Evolutionary conservation across 352 stramenopile genomes (phyloP).

Genomic region (Globisporangium megalacanthum): DNA sequence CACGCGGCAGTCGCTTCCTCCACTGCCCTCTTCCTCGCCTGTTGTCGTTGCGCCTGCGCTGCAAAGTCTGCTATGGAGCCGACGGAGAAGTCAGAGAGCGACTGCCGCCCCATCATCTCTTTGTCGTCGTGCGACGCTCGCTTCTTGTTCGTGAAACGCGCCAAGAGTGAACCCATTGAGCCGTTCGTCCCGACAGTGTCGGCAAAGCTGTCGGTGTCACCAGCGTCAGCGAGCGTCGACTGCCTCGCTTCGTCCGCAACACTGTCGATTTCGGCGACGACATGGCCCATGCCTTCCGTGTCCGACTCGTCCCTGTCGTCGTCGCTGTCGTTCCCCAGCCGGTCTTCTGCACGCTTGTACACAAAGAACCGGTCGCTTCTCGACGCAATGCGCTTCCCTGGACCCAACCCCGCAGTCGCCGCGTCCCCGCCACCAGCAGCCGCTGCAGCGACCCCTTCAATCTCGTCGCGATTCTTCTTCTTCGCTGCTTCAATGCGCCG

Average conservation of each 20-base stretch:
- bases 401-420: slow-evolving; percentile 8
- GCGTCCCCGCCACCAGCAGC: background rate
- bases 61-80: slow-evolving; percentile 24
- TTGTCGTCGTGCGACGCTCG: slow-evolving; percentile 13
- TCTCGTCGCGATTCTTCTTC: slow-evolving; percentile 50
- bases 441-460: slow-evolving; percentile 21
- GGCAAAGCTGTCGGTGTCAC: background rate
- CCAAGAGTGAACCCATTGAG: slow-evolving; percentile 3
- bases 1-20: slow-evolving; percentile 25
- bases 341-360: slow-evolving; percentile 39
- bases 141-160: slow-evolving; percentile 5
- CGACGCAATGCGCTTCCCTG: slow-evolving; percentile 78
- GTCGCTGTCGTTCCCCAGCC: slow-evolving; percentile 5
- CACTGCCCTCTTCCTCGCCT: slow-evolving; percentile 24
- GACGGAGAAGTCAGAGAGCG: slow-evolving; percentile 28
- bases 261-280: slow-evolving; percentile 1
- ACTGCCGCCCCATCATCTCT: slow-evolving; percentile 14
- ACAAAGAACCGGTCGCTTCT: slow-evolving; percentile 70
- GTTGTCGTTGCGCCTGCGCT: slow-evolving; percentile 14
- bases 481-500: slow-evolving; percentile 60
- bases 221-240: background rate
- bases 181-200: slow-evolving; percentile 11
- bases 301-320: slow-evolving; percentile 8
- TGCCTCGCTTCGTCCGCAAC: background rate
- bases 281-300: background rate